These are phyloP conservation scores for Lactifluus rugatus DNA, from an alignment of 768 basidiomycete genomes.

Conservation along the genomic window DNA sequence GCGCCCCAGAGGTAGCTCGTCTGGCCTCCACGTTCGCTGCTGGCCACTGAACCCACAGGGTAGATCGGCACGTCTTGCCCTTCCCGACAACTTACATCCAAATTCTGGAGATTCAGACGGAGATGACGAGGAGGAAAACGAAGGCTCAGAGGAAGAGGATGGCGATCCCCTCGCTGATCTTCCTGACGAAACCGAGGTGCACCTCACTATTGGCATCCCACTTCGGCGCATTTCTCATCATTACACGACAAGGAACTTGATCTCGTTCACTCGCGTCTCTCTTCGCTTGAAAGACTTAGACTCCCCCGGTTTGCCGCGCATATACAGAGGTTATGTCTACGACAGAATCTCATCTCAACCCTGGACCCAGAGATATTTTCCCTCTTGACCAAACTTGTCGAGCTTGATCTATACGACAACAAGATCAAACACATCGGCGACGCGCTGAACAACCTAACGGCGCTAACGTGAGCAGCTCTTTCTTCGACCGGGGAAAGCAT, in stretches of 20 bases:
- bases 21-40: not conserved
- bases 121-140: conserved; percentile 43
- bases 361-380: conserved; percentile 68
- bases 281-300: conserved; percentile 54
- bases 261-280: conserved; percentile 70
- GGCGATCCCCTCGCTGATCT: conserved; percentile 64
- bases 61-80: conserved; percentile 17
- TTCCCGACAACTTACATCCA: conserved; percentile 8
- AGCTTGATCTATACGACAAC: conserved; percentile 95
- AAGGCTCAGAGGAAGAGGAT: conserved; percentile 23
- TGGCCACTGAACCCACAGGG: not conserved
- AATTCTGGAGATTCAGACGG: conserved; percentile 33
- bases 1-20: conserved; percentile 4
- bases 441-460: conserved; percentile 47
- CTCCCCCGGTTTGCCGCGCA: conserved; percentile 62
- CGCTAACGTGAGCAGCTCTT: conserved; percentile 42
- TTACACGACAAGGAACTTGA: conserved; percentile 61
- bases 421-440: conserved; percentile 67
- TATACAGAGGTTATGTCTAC: conserved; percentile 67
- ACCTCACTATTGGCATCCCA: conserved; percentile 19
- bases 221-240: not conserved
- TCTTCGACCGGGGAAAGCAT: not conserved
- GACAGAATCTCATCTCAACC: conserved; percentile 72
- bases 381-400: conserved; percentile 60
- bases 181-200: conserved; percentile 77